Conservation (phyloP, 176 grass and related monocot genomes). For the Zoysia japonica region DNA sequence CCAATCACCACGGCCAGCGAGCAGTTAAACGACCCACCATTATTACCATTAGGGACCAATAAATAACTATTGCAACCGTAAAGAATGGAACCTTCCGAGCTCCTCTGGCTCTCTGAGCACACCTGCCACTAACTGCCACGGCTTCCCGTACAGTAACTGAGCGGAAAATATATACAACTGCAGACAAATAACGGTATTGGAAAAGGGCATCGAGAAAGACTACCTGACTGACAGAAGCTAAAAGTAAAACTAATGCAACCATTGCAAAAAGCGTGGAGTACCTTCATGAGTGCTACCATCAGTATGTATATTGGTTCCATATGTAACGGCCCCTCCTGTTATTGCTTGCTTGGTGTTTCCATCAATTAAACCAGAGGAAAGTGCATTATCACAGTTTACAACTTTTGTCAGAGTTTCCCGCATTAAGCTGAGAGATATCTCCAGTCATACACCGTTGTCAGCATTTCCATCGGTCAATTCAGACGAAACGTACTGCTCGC, state of each 20-base stretch:
- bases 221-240: conserved; percentile 17
- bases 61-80: not conserved
- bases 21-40: conserved; percentile 8
- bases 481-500: conserved; percentile 1
- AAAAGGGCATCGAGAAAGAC: not conserved
- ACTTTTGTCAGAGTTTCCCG: not conserved
- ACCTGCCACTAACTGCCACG: not conserved
- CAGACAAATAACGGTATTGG: conserved; percentile 8
- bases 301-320: not conserved
- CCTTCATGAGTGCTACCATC: not conserved
- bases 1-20: not conserved
- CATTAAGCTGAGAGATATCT: not conserved
- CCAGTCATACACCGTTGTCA: not conserved
- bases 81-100: conserved; percentile 22
- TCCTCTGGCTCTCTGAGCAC: not conserved
- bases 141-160: too few relatives aligned
- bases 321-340: not conserved
- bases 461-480: conserved; percentile 13
- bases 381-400: not conserved
- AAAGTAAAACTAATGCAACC: not conserved
- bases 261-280: not conserved
- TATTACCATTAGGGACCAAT: too few relatives aligned
- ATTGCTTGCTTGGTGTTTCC: not conserved
- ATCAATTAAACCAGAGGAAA: not conserved
- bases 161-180: not conserved